Evolutionary conservation across 2,329 filamentous ascomycete genomes (phyloP), one percentile per base, ranked within the genome.

Genomic region (Colletotrichum sp.): DNA sequence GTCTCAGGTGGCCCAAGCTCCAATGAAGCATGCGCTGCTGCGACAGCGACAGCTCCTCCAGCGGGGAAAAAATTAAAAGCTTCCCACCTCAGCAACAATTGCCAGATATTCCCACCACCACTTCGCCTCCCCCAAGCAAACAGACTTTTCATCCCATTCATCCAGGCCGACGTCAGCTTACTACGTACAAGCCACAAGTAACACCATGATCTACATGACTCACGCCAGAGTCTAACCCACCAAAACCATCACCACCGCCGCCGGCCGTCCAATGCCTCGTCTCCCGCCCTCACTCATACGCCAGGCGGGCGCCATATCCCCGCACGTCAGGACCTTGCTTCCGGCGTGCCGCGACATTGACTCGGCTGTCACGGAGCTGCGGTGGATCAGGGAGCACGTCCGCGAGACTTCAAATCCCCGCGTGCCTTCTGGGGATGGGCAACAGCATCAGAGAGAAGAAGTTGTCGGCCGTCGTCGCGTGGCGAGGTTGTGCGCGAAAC

Each of bases 351-450:
- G 93, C 75, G 89, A 92, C 79, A 81, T 95, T 4, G 81, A 83
- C n/a, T 92, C 92, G 5, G 92, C 94, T 7, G 86, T 87, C 70
- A 92, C 92, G 80, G 94, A 96, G 86, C 86, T 96, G 68, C 90
- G 93, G 80, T 96, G 94, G 95, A 90, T 96, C 68, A 87, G 86
- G 67, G 89, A 93, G 77, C 90, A 95, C 81, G 88, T 89, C 77
- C 63, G 21, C 24, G 78, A 64, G 3, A 64, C 34, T 43, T 28
- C 32, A 24, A 36, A 34, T 24, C 2, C 12, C 36, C 61, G 34
- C 32, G 34, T 32, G 36, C 30, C 18, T 21, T 63, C 1, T 36
- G 18, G 59, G 1, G 59, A 34, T n/a, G 16, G 24, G 68, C 16
- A 65, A 34, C 48, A 43, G 24, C 28, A 24, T 9, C 26, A 61